Evolutionary conservation across 352 stramenopile species (phyloP).

Genomic region (Phytophthora melonis): DNA sequence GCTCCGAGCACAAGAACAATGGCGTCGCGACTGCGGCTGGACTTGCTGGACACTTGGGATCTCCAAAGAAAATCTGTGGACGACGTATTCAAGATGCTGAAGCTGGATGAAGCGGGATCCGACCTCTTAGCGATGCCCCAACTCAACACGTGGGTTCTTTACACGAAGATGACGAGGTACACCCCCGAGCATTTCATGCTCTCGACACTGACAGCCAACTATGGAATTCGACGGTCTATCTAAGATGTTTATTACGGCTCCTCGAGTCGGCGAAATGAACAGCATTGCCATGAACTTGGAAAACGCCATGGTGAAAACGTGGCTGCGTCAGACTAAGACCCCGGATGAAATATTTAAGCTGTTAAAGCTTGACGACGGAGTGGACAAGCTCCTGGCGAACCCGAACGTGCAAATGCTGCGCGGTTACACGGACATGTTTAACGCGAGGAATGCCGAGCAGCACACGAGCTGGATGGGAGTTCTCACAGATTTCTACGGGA

Average conservation of each 20-base stretch:
- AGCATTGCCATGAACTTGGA: not conserved
- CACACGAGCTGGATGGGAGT: too few species aligned
- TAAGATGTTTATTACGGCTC: not conserved
- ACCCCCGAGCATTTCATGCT: too few species aligned
- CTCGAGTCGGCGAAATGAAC: too few species aligned
- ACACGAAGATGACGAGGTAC: not conserved
- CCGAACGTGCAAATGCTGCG: not conserved
- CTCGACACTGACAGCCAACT: not conserved
- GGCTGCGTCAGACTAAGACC: not conserved
- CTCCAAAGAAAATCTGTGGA: not conserved
- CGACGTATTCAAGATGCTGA: conserved; percentile 12
- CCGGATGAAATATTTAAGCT: too few species aligned
- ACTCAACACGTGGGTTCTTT: not conserved
- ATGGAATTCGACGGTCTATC: not conserved
- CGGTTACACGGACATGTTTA: not conserved
- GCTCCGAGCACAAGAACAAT: not conserved
- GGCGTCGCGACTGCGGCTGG: not conserved
- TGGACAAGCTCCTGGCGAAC: not conserved
- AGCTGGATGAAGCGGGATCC: conserved; percentile 3
- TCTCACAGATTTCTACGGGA: too few species aligned
- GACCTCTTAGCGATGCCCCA: not conserved
- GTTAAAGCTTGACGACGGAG: not conserved
- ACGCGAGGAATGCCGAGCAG: not conserved
- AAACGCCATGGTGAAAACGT: not conserved
- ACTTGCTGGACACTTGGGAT: conserved; percentile 1